phyloP scores from a whole-genome alignment of 2,329 filamentous ascomycete genomes.

The Cucurbitaria berberidis region DNA sequence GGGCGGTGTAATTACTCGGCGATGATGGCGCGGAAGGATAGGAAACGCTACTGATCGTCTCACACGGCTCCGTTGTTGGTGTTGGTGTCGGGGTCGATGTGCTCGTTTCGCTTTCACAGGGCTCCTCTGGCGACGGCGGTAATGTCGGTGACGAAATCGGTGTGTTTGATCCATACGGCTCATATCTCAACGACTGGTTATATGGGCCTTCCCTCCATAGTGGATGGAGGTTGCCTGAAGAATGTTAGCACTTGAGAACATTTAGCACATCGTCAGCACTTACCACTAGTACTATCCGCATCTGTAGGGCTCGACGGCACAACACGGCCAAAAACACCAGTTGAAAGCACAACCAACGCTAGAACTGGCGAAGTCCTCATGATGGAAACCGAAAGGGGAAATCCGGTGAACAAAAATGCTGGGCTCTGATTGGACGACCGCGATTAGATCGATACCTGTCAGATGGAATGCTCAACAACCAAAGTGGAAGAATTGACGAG shows the following conservation, averaged over 20 bases:
- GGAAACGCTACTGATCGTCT: constrained; percentile 3
- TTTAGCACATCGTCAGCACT: background rate
- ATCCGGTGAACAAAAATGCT: constrained; percentile 6
- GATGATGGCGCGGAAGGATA: constrained; percentile 1
- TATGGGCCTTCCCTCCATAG: constrained; percentile 19
- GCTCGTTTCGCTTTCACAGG: constrained; percentile 10
- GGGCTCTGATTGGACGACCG: constrained; percentile 19
- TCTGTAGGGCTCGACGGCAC: constrained; percentile 14
- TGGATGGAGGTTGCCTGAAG: constrained; percentile 12
- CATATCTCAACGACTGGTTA: constrained; percentile 1
- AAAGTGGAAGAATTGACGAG: constrained; percentile 9
- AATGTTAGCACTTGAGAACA: constrained; percentile 6
- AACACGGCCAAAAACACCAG: constrained; percentile 17
- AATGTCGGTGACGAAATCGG: constrained; percentile 3
- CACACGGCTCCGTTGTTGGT: constrained; percentile 10
- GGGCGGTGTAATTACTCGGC: background rate
- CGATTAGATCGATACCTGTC: background rate
- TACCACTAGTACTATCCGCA: constrained; percentile 20
- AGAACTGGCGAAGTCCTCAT: constrained; percentile 20
- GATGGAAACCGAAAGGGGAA: constrained; percentile 5
- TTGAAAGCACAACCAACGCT: constrained; percentile 24
- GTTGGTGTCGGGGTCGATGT: background rate
- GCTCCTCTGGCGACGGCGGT: constrained; percentile 5
- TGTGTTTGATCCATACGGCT: constrained; percentile 1
- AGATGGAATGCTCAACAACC: constrained; percentile 3